Base-by-base conservation (phyloP, 2,329 filamentous ascomycete genomes). In the Thermothelomyces thermophilus region DNA sequence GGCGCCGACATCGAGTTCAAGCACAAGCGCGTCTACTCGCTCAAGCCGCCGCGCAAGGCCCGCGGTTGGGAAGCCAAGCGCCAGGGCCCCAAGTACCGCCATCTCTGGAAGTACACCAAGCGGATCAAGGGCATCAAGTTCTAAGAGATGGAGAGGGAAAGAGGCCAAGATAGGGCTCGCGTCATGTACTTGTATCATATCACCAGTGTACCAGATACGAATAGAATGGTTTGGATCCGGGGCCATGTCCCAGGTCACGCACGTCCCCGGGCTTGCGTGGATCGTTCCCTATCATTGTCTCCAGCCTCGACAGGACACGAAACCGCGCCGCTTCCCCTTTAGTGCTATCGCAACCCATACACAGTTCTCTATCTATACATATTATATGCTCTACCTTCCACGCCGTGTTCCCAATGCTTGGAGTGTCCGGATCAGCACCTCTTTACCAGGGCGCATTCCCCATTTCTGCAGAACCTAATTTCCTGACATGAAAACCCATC, bases 1-100 rank as follows among this genome's bases (percentile, higher is more conserved):
- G 89, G 89, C 41, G 82, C 83, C 51, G 84, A 94, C 62, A 66
- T 96, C 56, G 88, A 96, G 72, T 87, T 95, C 68, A 87, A 87
- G 73, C 81, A 82, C 64, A 85, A 85, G 71, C 87, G 82, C 63
- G 77, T 91, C 53, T 79, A 86, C 71, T 79, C 78, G 60, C 69
- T 83, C 60, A 83, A 84, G 73, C 71, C 70, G 37, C 77, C 77
- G 39, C 73, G 76, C 70, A 80, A 78, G 72, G 68, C 75, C 7
- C 75, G 77, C 54, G 81, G 81, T 55, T 84, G 81, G 81, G 81
- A 84, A 60, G 81, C 80, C 61, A 82, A 80, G 74, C 73, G 77
- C 61, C 73, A 81, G 63, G 76, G 78, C 56, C 74, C 76, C 66
- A 84, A 84, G 76, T 84, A 79, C 71, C 75, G 73, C 62, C 72